Base-by-base conservation (phyloP, 345 rosid genomes). In the Rubroshorea leprosula region DNA sequence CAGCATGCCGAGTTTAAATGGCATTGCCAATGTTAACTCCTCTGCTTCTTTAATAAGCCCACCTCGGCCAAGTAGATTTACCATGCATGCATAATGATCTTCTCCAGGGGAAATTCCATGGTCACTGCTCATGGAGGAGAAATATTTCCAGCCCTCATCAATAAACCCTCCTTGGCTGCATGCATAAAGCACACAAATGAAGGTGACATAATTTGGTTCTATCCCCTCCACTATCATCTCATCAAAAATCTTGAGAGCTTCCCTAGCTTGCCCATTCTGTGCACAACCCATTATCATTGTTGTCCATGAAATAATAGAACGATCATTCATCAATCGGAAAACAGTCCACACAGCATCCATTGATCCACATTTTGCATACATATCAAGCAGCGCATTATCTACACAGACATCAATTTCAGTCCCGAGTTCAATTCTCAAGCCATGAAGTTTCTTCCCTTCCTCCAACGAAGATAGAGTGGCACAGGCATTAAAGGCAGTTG, bases 51-150 rank as follows among this genome's bases (percentile, higher is more conserved):
- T n/a, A n/a, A n/a, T n/a, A n/a, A n/a, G n/a, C n/a, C n/a, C n/a
- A n/a, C n/a, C n/a, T n/a, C n/a, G n/a, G n/a, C n/a, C n/a, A n/a
- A n/a, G n/a, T n/a, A n/a, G n/a, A n/a, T n/a, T n/a, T n/a, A n/a
- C n/a, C n/a, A n/a, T n/a, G n/a, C n/a, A n/a, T n/a, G 64, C 75
- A 57, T 76, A 82, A 59, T 79, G 87, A 58, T 82, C 82, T 63
- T 76, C 82, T 39, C 73, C 72, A 0, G 79, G 84, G 46, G 69
- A 51, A 39, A 82, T 68, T 14, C 80, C 77, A 27, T 79, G 66
- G 50, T 57, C 74, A 14, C 23, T 12, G 43, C 68, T 61, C 87
- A 82, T 82, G 10, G 76, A 69, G 29, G 60, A 54, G 68, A 82
- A 78, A 58, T 76, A 76, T 43, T 72, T 77, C 84, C 78, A 65